Percentiles rank a stretch among this genome's conserved stretches.
Evolutionary conservation across 257 asterid species (phyloP).

Genomic region (Dorcoceras hygrometricum): DNA sequence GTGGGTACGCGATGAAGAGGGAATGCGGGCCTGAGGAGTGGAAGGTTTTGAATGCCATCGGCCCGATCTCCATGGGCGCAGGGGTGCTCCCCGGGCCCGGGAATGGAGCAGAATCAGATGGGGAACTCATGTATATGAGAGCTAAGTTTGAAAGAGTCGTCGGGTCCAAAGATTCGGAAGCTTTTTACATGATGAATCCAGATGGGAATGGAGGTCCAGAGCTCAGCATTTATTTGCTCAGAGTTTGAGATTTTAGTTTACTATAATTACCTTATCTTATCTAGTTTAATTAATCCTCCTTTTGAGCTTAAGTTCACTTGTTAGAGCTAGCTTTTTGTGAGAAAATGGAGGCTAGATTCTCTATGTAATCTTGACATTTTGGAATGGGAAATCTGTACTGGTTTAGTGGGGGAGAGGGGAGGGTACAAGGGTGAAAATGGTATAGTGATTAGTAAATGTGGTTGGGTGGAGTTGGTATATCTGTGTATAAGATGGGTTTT

Average conservation of each 20-base stretch:
- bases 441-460: conserved; percentile 21
- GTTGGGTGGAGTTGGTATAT: conserved; percentile 34
- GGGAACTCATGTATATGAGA: conserved; percentile 91
- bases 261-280: no score
- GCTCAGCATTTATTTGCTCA: conserved; percentile 80
- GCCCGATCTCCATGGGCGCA: conserved; percentile 94
- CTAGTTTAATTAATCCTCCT: not conserved
- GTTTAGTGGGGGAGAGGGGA: conserved; percentile 22
- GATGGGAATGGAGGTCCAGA: conserved; percentile 95
- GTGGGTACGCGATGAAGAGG: conserved; percentile 80
- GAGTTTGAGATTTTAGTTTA: conserved; percentile 39
- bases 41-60: conserved; percentile 72
- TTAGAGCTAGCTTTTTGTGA: conserved; percentile 9
- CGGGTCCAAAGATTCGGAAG: conserved; percentile 91
- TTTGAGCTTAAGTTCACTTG: not conserved
- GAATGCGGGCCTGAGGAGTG: conserved; percentile 83
- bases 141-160: conserved; percentile 93
- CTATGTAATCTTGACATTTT: conserved; percentile 2
- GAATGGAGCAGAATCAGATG: conserved; percentile 37
- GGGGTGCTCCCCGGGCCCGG: conserved; percentile 78
- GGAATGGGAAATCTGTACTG: conserved; percentile 15
- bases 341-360: conserved; percentile 14
- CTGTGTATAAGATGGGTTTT: conserved; percentile 35
- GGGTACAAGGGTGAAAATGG: conserved; percentile 1
- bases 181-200: conserved; percentile 96